A percentile compares a stretch with the other conserved stretches of the same genome.
phyloP scores from a whole-genome alignment of 768 basidiomycete genomes.

The Kwoniella sp. region DNA sequence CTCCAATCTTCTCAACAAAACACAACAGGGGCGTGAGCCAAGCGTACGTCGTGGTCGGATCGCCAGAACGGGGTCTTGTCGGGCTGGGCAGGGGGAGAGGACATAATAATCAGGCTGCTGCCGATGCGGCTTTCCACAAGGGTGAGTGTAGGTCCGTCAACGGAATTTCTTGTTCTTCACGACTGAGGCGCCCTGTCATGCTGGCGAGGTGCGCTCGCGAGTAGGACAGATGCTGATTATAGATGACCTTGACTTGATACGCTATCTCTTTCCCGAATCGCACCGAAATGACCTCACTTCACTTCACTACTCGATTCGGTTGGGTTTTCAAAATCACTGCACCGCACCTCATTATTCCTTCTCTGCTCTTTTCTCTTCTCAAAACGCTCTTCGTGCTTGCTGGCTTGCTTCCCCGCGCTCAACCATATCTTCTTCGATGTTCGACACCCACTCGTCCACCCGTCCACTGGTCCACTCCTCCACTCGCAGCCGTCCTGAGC shows the following conservation, averaged over 20 bases:
- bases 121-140: constrained; percentile 49
- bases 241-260: too few species aligned
- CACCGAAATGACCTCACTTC: too few species aligned
- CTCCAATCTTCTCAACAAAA: not conserved
- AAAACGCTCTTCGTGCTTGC: too few species aligned
- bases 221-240: too few species aligned
- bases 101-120: constrained; percentile 39
- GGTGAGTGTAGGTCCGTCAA: constrained; percentile 32
- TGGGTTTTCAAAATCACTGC: too few species aligned
- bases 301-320: too few species aligned
- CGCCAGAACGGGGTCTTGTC: constrained; percentile 52
- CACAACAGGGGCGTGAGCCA: constrained; percentile 25
- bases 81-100: constrained; percentile 54
- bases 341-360: too few species aligned
- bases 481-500: constrained; percentile 72
- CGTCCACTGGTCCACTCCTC: constrained; percentile 6
- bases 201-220: too few species aligned
- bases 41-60: constrained; percentile 51
- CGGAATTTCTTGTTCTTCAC: too few species aligned
- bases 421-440: not conserved
- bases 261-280: too few species aligned
- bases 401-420: not conserved
- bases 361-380: not conserved
- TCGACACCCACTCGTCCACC: not conserved
- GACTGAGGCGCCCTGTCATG: too few species aligned